These are phyloP conservation scores for Ogataea haglerorum DNA, from an alignment of 805 yeast species.

Conservation along the genomic window DNA sequence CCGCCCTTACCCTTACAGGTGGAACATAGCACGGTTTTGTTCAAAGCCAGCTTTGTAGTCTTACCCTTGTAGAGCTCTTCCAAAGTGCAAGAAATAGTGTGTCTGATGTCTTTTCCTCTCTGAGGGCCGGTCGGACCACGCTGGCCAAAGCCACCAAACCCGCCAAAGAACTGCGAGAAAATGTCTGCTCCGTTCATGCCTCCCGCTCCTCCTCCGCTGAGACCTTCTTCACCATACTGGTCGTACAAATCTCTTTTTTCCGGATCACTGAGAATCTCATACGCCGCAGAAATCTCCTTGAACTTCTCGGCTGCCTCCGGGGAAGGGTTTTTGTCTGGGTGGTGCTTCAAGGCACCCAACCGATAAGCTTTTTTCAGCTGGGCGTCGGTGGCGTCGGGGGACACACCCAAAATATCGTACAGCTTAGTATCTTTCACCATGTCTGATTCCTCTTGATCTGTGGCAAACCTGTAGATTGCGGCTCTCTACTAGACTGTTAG, in stretches of 20 bases:
- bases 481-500: background rate
- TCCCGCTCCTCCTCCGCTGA: constrained; percentile 72
- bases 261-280: constrained; percentile 82
- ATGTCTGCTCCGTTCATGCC: constrained; percentile 51
- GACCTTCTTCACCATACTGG: constrained; percentile 89
- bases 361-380: constrained; percentile 83
- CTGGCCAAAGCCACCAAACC: constrained; percentile 62
- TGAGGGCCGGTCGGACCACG: constrained; percentile 78
- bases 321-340: constrained; percentile 79
- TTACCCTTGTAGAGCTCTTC: constrained; percentile 95
- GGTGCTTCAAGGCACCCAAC: constrained; percentile 74
- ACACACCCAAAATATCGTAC: constrained; percentile 71
- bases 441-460: constrained; percentile 14
- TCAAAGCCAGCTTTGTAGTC: constrained; percentile 88
- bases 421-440: constrained; percentile 82
- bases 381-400: constrained; percentile 62
- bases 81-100: constrained; percentile 76
- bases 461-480: background rate
- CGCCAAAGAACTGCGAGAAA: constrained; percentile 58
- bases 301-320: constrained; percentile 95
- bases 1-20: constrained; percentile 96
- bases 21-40: constrained; percentile 86
- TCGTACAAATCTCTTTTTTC: constrained; percentile 90
- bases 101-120: constrained; percentile 88
- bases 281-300: constrained; percentile 83